Percentiles rank a stretch among this genome's conserved stretches.
phyloP scores from a whole-genome alignment of 2,329 filamentous ascomycete genomes.

The Rutstroemia sp. region DNA sequence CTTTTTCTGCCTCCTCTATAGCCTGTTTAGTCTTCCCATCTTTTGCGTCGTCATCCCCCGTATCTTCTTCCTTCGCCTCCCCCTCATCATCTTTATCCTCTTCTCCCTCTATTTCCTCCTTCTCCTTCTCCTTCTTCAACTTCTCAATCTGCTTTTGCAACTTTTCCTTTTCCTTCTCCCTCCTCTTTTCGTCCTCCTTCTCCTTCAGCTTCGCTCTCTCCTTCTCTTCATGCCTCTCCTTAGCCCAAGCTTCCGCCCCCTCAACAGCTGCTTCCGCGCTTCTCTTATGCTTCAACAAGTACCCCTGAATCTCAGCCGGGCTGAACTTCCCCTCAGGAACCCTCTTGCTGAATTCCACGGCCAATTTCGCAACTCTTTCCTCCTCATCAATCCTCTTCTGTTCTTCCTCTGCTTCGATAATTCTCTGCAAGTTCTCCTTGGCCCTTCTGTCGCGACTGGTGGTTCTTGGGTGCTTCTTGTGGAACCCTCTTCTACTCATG shows the following conservation, averaged over 20 bases:
- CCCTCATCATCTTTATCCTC: constrained; percentile 11
- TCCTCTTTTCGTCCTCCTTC: constrained; percentile 21
- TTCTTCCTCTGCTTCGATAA: constrained; percentile 8
- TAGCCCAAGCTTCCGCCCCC: constrained; percentile 47
- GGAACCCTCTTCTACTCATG: background rate
- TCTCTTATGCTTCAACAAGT: constrained; percentile 55
- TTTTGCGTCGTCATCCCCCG: background rate
- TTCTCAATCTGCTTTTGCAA: constrained; percentile 15
- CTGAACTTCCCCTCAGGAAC: constrained; percentile 47
- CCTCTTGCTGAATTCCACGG: constrained; percentile 42
- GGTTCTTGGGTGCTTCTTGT: constrained; percentile 26
- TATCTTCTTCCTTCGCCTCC: constrained; percentile 2
- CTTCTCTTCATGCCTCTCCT: constrained; percentile 43
- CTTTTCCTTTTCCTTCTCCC: constrained; percentile 16
- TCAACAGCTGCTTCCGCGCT: constrained; percentile 46
- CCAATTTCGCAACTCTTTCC: constrained; percentile 33
- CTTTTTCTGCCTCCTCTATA: background rate
- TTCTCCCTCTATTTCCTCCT: constrained; percentile 9
- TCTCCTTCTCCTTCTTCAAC: constrained; percentile 9
- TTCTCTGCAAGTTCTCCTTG: background rate
- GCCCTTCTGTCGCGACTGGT: background rate
- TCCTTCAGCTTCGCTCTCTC: constrained; percentile 24
- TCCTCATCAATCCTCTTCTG: constrained; percentile 14
- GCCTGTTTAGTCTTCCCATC: background rate
- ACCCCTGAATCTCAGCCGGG: constrained; percentile 59